phyloP scores from a whole-genome alignment of 1,139 yeast species.

The Diutina mesorugosa region DNA sequence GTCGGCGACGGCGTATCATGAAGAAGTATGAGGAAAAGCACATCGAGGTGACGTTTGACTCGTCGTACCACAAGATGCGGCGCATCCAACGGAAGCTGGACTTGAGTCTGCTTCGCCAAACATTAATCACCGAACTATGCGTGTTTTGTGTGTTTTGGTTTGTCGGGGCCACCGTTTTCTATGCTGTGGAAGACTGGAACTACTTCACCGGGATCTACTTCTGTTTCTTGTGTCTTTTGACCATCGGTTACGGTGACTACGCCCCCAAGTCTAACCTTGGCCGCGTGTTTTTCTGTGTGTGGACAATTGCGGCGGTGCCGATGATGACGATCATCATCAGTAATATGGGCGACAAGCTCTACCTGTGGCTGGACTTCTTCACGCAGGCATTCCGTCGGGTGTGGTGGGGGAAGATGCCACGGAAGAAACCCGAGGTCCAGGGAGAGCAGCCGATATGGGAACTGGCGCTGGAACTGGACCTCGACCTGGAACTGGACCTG shows the following conservation, averaged over 20 bases:
- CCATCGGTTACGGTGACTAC: conserved; percentile 79
- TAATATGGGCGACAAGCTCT: conserved; percentile 53
- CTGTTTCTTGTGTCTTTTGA: conserved; percentile 58
- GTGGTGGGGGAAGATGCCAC: not conserved
- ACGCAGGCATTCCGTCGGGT: conserved; percentile 4
- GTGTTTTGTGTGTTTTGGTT: conserved; percentile 53
- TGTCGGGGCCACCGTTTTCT: conserved; percentile 56
- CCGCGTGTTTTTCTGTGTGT: conserved; percentile 55
- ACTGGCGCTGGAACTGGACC: not conserved
- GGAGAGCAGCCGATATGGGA: not conserved
- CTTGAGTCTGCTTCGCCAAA: conserved; percentile 14
- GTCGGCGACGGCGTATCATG: not conserved
- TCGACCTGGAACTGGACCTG: not conserved
- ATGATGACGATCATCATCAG: conserved; percentile 75
- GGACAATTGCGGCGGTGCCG: conserved; percentile 79
- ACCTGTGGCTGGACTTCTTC: conserved; percentile 9
- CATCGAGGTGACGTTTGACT: conserved; percentile 16
- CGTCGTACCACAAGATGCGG: conserved; percentile 44
- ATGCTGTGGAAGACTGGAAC: conserved; percentile 48
- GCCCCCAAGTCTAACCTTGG: conserved; percentile 55
- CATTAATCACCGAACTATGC: conserved; percentile 26
- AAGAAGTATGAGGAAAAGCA: conserved; percentile 10
- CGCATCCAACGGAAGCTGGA: conserved; percentile 27
- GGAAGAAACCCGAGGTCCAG: not conserved
- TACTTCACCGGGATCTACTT: conserved; percentile 63